These are phyloP conservation scores for Amaranthus tricolor DNA, from an alignment of 179 eudicot species.

Conservation along the genomic window DNA sequence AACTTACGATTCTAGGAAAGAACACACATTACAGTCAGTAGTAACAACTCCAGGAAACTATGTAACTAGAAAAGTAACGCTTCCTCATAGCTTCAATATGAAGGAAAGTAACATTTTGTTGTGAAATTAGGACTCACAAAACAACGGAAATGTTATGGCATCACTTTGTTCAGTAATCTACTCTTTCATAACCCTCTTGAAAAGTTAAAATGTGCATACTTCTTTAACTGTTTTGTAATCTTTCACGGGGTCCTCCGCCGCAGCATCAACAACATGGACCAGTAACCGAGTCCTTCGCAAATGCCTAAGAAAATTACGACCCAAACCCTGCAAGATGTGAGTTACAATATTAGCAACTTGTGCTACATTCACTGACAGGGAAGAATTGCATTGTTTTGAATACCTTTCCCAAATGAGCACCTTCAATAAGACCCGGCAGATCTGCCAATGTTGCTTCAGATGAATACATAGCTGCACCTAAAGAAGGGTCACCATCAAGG, in stretches of 20 bases:
- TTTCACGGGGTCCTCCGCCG: conserved; percentile 71
- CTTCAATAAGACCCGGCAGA: conserved; percentile 97
- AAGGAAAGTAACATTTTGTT: no score
- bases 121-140: neutral
- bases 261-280: conserved; percentile 95
- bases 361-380: neutral
- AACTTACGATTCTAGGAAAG: neutral
- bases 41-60: neutral
- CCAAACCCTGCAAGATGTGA: conserved; percentile 66
- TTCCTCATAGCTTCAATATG: neutral
- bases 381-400: conserved; percentile 14
- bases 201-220: conserved; percentile 36
- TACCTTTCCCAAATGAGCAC: conserved; percentile 98
- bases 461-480: conserved; percentile 77
- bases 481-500: conserved; percentile 53
- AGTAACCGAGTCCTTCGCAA: conserved; percentile 84
- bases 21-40: neutral
- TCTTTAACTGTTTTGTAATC: conserved; percentile 91
- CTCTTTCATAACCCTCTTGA: neutral
- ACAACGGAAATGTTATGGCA: neutral
- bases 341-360: conserved; percentile 19
- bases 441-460: conserved; percentile 96
- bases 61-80: neutral
- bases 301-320: conserved; percentile 92
- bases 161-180: neutral